Evolutionary conservation across 225 moss, liverwort and hornwort genomes (phyloP), one percentile per base, ranked within the genome.

Genomic region (Marchantia polymorpha): DNA sequence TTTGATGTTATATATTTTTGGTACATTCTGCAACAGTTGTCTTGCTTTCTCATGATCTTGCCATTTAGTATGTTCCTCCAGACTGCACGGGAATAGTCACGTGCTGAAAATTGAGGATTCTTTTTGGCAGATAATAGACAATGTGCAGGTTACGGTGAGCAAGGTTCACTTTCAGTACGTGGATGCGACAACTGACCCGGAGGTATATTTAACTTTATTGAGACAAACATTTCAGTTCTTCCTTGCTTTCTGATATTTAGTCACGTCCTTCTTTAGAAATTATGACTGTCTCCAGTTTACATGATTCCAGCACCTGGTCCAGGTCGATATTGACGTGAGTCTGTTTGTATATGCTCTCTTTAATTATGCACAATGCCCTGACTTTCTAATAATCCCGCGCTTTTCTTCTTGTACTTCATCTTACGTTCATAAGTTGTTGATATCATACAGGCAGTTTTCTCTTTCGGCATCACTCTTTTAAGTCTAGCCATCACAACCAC

Each of bases 91-190:
- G 39, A 67, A 15, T 69, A 60, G 20, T 69, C 27, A 47, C 60
- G 27, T 0, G 20, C 22, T 47, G 49, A 63, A 65, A 25, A 27
- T 52, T 74, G 73, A 76, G 16, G 39, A 30, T 55, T n/a, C 49
- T 17, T 59, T 56, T 79, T 49, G 55, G 25, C 82, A 96, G 96
- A 87, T 96, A 58, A 82, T 96, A 77, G 91, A 92, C 83, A 96
- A 96, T 79, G 90, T 96, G 56, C 94, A 96, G 88, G 91, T 96
- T 67, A 87, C 88, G 71, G 88, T 94, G 66, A 90, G 75, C 69
- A 92, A 94, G 80, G 92, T 96, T 64, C 96, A 92, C 86, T 81
- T 94, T 64, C 91, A 91, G 78, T 94, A 96, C 83, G 85, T 89
- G 81, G 90, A 94, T 88, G 87, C 82, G 78, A 89, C 86, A 90